Evolutionary conservation across 768 basidiomycete genomes (phyloP), one percentile per base, ranked within the genome.

Genomic region (Pisolithus marmoratus): DNA sequence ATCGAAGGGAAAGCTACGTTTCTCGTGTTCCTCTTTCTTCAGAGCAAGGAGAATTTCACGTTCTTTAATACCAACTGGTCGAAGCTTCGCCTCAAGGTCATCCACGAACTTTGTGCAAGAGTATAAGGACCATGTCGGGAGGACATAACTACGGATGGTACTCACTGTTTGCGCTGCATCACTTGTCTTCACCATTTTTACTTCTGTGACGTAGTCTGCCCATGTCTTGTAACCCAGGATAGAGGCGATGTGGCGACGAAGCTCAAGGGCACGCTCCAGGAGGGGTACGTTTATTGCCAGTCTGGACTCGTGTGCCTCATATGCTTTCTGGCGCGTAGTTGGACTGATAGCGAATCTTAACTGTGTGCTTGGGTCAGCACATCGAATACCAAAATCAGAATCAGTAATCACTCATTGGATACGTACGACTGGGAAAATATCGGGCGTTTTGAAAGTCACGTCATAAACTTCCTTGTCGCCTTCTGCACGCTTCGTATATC

Each of bases 181-280:
- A 1, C 80, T 84, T 36, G 73, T 77, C 68, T 92, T 91, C 57
- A 87, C 80, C 90, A 92, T 92, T 72, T 90, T 90, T 43, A 81
- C 78, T 63, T 94, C 91, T 2, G 91, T 90, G 38, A 84, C 68
- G 63, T 85, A 93, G 66, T 89, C 90, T 1, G 89, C 91, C 83
- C 89, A 92, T 8, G 81, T 90, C 20, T 81, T 68, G 62, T 93
- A 94, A 9, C 79, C 80, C 12, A 94, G 72, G 9, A 93, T 62
- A 38, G 69, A 70, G 1, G 85, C 83, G 43, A 88, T 83, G 62
- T 83, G 65, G 29, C 85, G 82, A 41, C 91, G 85, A 3, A 93
- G 74, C 45, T 75, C 76, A 43, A 92, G 76, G 29, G 82, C 81
- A 57, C 81, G 84, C 58, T 76, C 74, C 48, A 93, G 75, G 36